Percentiles rank a stretch among this genome's conserved stretches.
phyloP scores from a whole-genome alignment of 768 basidiomycete genomes.

The Collybia nuda region DNA sequence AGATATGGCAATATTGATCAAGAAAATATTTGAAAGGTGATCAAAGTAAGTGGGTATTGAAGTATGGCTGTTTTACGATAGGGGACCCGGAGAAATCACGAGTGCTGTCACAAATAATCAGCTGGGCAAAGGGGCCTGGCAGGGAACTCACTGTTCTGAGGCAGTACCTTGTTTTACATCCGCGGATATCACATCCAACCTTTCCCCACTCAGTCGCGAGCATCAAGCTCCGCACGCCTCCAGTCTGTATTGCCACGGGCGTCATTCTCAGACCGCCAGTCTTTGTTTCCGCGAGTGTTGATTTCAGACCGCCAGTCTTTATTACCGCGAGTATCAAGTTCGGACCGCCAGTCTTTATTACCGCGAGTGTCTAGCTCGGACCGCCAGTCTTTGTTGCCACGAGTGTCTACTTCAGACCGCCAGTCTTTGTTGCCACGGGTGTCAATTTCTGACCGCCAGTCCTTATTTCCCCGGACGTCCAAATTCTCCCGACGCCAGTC shows the following conservation, averaged over 20 bases:
- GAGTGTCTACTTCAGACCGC: conserved; percentile 3
- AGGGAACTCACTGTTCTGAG: not conserved
- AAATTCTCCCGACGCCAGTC: conserved; percentile 10
- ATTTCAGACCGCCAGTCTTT: not conserved
- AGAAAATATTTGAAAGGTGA: too few relatives aligned
- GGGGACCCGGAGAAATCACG: too few relatives aligned
- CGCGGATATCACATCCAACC: conserved; percentile 13
- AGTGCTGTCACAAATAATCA: too few relatives aligned
- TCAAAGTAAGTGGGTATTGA: too few relatives aligned
- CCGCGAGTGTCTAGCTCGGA: too few relatives aligned
- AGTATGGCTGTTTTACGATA: too few relatives aligned
- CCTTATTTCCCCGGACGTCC: conserved; percentile 1
- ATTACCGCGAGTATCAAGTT: too few relatives aligned
- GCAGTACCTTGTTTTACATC: conserved; percentile 7
- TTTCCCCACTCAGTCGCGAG: not conserved
- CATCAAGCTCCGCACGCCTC: conserved; percentile 2
- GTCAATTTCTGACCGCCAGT: conserved; percentile 6
- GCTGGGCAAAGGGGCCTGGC: not conserved
- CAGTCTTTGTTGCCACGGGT: conserved; percentile 2
- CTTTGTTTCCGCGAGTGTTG: not conserved
- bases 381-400: not conserved
- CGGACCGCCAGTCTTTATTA: too few relatives aligned
- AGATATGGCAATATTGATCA: too few relatives aligned
- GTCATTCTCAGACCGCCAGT: conserved; percentile 5
- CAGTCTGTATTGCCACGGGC: not conserved